Percentiles rank a stretch among this genome's conserved stretches.
These are phyloP conservation scores for Myxozyma geophila DNA, from an alignment of 805 yeast species.

Conservation along the genomic window DNA sequence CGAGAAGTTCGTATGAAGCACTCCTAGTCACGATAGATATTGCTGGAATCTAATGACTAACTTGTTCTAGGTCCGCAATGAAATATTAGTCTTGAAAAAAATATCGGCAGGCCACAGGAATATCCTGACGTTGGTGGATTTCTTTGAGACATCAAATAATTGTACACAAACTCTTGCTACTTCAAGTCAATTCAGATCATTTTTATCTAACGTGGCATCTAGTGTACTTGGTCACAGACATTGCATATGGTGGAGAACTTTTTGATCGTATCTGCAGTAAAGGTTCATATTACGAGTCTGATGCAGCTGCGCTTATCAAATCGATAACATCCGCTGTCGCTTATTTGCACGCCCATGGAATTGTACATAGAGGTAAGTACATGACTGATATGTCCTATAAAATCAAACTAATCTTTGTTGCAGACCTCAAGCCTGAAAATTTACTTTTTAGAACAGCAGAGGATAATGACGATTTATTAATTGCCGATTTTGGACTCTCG, in stretches of 20 bases:
- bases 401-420: background rate
- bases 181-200: background rate
- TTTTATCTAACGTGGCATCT: background rate
- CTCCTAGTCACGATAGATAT: constrained; percentile 58
- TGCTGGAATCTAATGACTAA: constrained; percentile 52
- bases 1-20: constrained; percentile 50
- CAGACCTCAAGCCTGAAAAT: constrained; percentile 73
- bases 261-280: constrained; percentile 60
- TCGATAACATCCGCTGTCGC: constrained; percentile 60
- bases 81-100: constrained; percentile 59
- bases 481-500: constrained; percentile 72
- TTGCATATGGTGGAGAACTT: constrained; percentile 70
- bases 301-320: constrained; percentile 55
- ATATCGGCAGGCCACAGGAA: constrained; percentile 58
- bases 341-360: constrained; percentile 61
- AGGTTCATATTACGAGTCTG: constrained; percentile 54
- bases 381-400: background rate
- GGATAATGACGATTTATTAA: constrained; percentile 49
- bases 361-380: constrained; percentile 58
- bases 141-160: constrained; percentile 66
- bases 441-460: constrained; percentile 55
- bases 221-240: constrained; percentile 62
- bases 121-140: constrained; percentile 66
- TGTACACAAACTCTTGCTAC: constrained; percentile 43
- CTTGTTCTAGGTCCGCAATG: constrained; percentile 55